Evolutionary conservation across 352 stramenopile genomes (phyloP).

Genomic region (Phytophthora cryptogea): DNA sequence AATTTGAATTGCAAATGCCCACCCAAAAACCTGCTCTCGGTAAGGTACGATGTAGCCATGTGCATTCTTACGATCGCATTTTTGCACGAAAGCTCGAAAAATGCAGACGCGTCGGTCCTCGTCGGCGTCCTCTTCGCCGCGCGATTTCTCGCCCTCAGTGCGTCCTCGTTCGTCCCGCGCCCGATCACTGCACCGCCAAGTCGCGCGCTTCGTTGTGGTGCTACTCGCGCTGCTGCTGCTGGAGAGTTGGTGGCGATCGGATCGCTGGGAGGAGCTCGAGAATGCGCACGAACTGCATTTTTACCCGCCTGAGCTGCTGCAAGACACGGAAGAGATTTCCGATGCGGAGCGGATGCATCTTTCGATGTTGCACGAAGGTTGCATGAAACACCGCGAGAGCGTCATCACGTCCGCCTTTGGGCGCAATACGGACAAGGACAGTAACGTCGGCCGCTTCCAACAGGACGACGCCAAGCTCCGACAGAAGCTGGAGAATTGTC

Average conservation of each 20-base stretch:
- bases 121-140: not conserved
- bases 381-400: slow-evolving; percentile 41
- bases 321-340: slow-evolving; percentile 24
- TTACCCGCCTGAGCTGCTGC: slow-evolving; percentile 27
- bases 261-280: slow-evolving; percentile 27
- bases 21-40: too few relatives aligned
- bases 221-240: slow-evolving; percentile 17
- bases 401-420: slow-evolving; percentile 48
- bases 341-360: slow-evolving; percentile 50
- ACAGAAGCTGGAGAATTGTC: slow-evolving; percentile 50
- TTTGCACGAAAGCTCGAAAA: not conserved
- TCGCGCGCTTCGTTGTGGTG: not conserved
- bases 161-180: slow-evolving; percentile 1
- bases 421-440: slow-evolving; percentile 13
- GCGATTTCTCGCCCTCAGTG: slow-evolving; percentile 1
- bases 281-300: slow-evolving; percentile 32
- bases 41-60: not conserved
- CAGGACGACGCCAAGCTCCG: slow-evolving; percentile 44
- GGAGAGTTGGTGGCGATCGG: slow-evolving; percentile 25
- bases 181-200: slow-evolving; percentile 8
- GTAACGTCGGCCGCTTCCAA: slow-evolving; percentile 24
- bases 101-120: slow-evolving; percentile 12
- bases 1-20: too few relatives aligned
- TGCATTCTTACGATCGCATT: not conserved
- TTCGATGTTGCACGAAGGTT: slow-evolving; percentile 53